Conservation (phyloP, 768 basidiomycete genomes). For the Postia placenta region DNA sequence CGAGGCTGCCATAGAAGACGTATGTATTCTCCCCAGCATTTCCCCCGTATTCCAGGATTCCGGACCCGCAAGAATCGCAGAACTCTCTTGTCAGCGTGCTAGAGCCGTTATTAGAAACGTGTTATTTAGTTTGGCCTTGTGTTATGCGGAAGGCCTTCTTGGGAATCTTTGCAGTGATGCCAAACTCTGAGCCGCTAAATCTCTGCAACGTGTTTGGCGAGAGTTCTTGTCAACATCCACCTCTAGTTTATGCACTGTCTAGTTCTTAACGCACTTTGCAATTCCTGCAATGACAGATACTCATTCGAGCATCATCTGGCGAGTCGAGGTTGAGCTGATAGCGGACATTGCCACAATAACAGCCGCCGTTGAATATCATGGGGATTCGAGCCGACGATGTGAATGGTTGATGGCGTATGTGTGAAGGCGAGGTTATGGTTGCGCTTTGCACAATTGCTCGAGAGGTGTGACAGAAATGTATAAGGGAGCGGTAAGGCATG, state of each 20-base stretch:
- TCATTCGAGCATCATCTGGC: conserved; percentile 15
- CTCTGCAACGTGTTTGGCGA: conserved; percentile 12
- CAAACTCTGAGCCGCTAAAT: conserved; percentile 13
- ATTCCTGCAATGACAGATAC: conserved; percentile 16
- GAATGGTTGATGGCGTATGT: neutral
- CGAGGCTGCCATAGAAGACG: conserved; percentile 13
- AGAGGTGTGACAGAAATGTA: too few species aligned
- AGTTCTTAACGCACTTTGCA: conserved; percentile 19
- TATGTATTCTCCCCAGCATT: neutral
- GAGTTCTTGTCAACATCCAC: too few species aligned
- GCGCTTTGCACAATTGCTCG: too few species aligned
- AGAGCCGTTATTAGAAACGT: conserved; percentile 16
- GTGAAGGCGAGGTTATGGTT: too few species aligned
- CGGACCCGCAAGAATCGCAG: conserved; percentile 13
- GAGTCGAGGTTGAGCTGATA: conserved; percentile 13
- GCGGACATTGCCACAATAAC: conserved; percentile 15
- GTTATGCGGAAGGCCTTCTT: conserved; percentile 8
- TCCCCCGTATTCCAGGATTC: conserved; percentile 18
- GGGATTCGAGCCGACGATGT: too few species aligned
- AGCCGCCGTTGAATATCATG: conserved; percentile 10
- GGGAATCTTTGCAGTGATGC: conserved; percentile 16
- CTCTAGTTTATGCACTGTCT: too few species aligned
- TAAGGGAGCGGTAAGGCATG: too few species aligned
- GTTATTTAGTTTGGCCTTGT: conserved; percentile 11
- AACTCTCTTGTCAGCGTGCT: conserved; percentile 16